Evolutionary conservation across 768 basidiomycete species (phyloP).

Genomic region (Daedaleopsis sinensis): DNA sequence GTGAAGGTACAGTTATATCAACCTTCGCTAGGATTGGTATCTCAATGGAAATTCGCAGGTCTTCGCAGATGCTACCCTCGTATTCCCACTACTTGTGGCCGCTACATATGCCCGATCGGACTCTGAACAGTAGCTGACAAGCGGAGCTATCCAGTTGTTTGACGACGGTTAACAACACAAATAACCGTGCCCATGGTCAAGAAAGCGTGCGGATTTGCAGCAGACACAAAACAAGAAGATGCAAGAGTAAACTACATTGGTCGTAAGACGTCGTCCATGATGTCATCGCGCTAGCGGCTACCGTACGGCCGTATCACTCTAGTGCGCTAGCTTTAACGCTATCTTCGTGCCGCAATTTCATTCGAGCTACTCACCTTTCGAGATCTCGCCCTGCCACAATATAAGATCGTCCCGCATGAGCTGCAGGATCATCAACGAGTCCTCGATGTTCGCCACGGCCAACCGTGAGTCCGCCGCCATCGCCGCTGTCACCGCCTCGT

Average conservation of each 20-base stretch:
- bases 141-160: background rate
- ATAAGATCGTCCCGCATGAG: constrained; percentile 84
- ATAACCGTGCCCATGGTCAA: background rate
- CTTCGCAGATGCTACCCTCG: constrained; percentile 95
- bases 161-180: background rate
- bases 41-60: constrained; percentile 43
- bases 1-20: constrained; percentile 60
- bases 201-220: background rate
- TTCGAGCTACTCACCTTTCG: constrained; percentile 2
- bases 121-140: background rate
- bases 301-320: too few species aligned
- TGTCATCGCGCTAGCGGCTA: too few species aligned
- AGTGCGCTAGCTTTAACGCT: background rate
- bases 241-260: background rate
- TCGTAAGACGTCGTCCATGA: background rate
- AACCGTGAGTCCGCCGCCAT: constrained; percentile 18
- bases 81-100: constrained; percentile 93
- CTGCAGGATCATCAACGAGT: constrained; percentile 84
- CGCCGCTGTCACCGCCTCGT: constrained; percentile 70
- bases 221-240: background rate
- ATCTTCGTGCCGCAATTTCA: too few species aligned
- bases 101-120: constrained; percentile 74
- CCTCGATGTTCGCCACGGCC: constrained; percentile 59
- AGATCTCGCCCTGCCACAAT: constrained; percentile 81
- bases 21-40: background rate